Evolutionary conservation across 2,329 filamentous ascomycete species (phyloP).

Genomic region (Colletotrichum viniferum): DNA sequence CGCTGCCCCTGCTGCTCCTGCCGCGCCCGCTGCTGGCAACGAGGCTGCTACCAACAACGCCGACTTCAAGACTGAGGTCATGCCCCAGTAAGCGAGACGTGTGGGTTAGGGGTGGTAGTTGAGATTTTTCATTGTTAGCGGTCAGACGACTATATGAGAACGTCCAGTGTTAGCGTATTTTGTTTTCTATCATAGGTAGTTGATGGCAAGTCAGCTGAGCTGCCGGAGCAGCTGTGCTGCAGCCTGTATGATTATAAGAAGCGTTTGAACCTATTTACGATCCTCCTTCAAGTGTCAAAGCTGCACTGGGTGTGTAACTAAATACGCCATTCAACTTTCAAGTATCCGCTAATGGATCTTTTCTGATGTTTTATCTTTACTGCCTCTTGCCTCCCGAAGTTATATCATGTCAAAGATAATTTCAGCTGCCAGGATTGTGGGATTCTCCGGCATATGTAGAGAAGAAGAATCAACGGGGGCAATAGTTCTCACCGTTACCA

Average conservation of each 20-base stretch:
- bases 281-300: not conserved
- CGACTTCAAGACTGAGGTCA: conserved; percentile 16
- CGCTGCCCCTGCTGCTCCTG: conserved; percentile 1
- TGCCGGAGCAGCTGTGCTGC: conserved; percentile 18
- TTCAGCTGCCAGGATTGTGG: not conserved
- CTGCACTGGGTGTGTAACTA: too few relatives aligned
- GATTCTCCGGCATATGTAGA: not conserved
- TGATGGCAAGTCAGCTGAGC: conserved; percentile 7
- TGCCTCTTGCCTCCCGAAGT: too few relatives aligned
- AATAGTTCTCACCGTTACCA: not conserved
- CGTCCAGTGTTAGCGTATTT: not conserved
- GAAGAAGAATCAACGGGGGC: not conserved
- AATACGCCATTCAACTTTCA: too few relatives aligned
- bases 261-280: not conserved
- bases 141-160: not conserved
- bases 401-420: not conserved
- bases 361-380: too few relatives aligned
- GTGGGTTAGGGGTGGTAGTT: not conserved
- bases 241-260: not conserved
- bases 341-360: too few relatives aligned
- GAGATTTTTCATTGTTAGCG: not conserved
- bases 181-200: not conserved
- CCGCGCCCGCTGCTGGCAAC: not conserved
- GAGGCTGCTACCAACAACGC: not conserved
- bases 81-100: not conserved